These are phyloP conservation scores for Rhizopogon sp. DNA, from an alignment of 768 basidiomycete species.

Conservation along the genomic window DNA sequence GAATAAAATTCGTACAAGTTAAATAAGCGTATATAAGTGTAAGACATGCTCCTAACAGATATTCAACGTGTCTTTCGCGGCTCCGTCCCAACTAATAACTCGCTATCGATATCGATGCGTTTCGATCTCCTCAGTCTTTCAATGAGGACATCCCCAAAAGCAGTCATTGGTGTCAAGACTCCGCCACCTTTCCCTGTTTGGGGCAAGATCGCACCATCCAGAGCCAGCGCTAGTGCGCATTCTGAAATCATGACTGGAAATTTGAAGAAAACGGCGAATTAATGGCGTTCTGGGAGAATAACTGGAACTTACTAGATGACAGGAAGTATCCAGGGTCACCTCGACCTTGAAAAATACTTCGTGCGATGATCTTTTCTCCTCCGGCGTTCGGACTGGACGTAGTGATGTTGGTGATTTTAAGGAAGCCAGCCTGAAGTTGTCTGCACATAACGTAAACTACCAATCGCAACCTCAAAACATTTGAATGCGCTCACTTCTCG, in stretches of 20 bases:
- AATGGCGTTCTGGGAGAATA: neutral
- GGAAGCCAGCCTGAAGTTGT: conserved; percentile 50
- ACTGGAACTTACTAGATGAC: conserved; percentile 43
- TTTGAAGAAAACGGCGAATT: conserved; percentile 1
- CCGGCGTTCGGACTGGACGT: conserved; percentile 43
- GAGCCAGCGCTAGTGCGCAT: conserved; percentile 65
- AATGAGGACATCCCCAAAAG: conserved; percentile 73
- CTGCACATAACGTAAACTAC: conserved; percentile 27
- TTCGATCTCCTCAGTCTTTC: conserved; percentile 59
- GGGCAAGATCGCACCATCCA: conserved; percentile 53
- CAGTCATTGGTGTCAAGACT: conserved; percentile 77
- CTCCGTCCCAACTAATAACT: conserved; percentile 24
- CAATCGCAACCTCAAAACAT: neutral
- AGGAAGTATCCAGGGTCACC: conserved; percentile 77
- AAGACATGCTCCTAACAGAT: neutral
- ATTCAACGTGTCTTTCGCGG: conserved; percentile 8
- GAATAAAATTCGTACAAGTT: neutral
- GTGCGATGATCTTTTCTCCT: conserved; percentile 39
- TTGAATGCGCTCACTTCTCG: conserved; percentile 45
- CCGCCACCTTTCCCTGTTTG: conserved; percentile 62
- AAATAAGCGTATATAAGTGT: neutral
- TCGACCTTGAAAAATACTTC: conserved; percentile 55
- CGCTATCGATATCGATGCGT: conserved; percentile 51
- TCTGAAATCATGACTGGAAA: conserved; percentile 71
- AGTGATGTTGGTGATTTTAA: conserved; percentile 68